Percentiles rank a stretch among this genome's conserved stretches.
phyloP scores from a whole-genome alignment of 2,329 filamentous ascomycete species.

The Penicillium digitatum region DNA sequence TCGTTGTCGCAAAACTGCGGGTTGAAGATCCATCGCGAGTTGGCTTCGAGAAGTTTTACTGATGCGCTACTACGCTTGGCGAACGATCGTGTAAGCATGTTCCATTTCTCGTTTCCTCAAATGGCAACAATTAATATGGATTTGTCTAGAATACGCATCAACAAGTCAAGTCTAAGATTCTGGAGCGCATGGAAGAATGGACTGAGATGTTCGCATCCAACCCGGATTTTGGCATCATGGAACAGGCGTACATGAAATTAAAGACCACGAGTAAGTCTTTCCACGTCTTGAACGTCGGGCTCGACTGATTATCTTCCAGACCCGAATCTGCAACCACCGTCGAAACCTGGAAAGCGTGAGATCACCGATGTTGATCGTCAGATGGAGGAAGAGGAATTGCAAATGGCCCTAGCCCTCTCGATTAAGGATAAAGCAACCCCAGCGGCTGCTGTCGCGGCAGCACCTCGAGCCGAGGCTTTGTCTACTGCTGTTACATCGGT shows the following conservation, averaged over 20 bases:
- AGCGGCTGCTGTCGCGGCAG: conserved; percentile 26
- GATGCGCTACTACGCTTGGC: conserved; percentile 88
- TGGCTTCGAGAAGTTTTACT: conserved; percentile 88
- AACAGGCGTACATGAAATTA: conserved; percentile 83
- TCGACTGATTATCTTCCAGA: conserved; percentile 52
- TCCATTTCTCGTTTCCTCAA: too few relatives aligned
- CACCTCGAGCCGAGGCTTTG: conserved; percentile 34
- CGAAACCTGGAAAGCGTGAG: conserved; percentile 86
- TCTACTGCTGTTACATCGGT: conserved; percentile 9
- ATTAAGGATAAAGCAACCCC: conserved; percentile 71
- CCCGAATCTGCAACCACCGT: conserved; percentile 84
- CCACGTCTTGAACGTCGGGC: not conserved
- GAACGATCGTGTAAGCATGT: conserved; percentile 63
- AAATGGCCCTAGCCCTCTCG: conserved; percentile 90
- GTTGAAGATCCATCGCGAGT: conserved; percentile 77
- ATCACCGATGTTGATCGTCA: conserved; percentile 86
- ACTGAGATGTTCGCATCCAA: conserved; percentile 88
- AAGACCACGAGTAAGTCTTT: conserved; percentile 60
- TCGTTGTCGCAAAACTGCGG: conserved; percentile 90
- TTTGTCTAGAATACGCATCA: conserved; percentile 72
- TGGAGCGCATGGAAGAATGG: conserved; percentile 96
- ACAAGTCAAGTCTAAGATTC: conserved; percentile 93
- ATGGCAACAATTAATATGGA: not conserved
- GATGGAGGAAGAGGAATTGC: conserved; percentile 95
- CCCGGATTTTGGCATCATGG: conserved; percentile 93